A percentile compares a stretch with the other conserved stretches of the same genome.
These are phyloP conservation scores for Bassia scoparia DNA, from an alignment of 148 eudicot genomes.

Conservation along the genomic window DNA sequence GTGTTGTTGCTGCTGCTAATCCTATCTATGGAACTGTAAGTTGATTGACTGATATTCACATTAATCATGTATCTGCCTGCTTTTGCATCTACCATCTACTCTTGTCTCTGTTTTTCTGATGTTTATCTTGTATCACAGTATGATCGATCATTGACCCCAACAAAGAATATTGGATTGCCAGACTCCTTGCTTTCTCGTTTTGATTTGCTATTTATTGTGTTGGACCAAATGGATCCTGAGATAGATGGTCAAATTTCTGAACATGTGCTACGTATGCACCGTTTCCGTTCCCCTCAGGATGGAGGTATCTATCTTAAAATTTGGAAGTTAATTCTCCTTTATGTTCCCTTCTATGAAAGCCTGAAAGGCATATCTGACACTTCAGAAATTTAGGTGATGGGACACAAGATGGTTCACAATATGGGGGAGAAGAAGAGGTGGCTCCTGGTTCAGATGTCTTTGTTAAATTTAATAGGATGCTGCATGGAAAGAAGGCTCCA, in stretches of 20 bases:
- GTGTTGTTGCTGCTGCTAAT: constrained; percentile 99
- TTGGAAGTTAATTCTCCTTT: not conserved
- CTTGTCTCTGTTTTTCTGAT: constrained; percentile 9
- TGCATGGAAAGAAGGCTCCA: constrained; percentile 71
- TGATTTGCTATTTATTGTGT: constrained; percentile 88
- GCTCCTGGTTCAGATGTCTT: constrained; percentile 62
- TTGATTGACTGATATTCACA: constrained; percentile 14
- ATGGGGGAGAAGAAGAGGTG: constrained; percentile 68
- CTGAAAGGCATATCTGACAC: constrained; percentile 13
- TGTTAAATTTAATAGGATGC: constrained; percentile 84
- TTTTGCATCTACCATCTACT: not conserved
- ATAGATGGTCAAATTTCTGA: constrained; percentile 88
- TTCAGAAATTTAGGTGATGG: constrained; percentile 47
- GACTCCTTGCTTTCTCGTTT: constrained; percentile 98
- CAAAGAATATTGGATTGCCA: constrained; percentile 96
- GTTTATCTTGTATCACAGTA: constrained; percentile 48
- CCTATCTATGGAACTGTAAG: constrained; percentile 99
- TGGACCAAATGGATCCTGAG: constrained; percentile 99
- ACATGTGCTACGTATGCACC: constrained; percentile 96
- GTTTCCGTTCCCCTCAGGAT: constrained; percentile 72
- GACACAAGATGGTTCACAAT: constrained; percentile 54
- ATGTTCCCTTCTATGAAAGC: not conserved
- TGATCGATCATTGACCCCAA: constrained; percentile 95
- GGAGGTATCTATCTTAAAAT: constrained; percentile 54
- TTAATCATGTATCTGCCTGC: not conserved